Percentiles rank a stretch among this genome's conserved stretches.
Conservation (phyloP, 495 filamentous ascomycete genomes). For the Lasiosphaeriaceae sp. region DNA sequence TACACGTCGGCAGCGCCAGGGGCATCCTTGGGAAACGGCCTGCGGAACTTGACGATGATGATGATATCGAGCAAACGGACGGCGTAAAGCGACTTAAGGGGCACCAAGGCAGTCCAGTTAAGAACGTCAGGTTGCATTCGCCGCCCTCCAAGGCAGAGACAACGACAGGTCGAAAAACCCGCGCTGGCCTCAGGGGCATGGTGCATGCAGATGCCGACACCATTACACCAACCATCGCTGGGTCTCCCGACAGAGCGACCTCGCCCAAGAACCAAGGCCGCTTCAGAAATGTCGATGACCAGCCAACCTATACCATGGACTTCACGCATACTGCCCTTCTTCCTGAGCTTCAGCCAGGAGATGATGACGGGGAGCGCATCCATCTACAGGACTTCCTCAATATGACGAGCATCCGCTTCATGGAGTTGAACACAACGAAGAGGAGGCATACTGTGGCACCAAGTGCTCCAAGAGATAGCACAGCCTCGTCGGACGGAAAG, state of each 20-base stretch:
- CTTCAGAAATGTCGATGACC: slow-evolving; percentile 44
- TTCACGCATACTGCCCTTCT: slow-evolving; percentile 39
- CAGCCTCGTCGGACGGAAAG: slow-evolving; percentile 41
- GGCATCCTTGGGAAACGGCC: slow-evolving; percentile 74
- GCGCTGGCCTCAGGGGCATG: slow-evolving; percentile 40
- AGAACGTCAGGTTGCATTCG: slow-evolving; percentile 63
- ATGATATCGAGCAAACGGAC: slow-evolving; percentile 58
- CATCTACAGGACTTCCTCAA: slow-evolving; percentile 90
- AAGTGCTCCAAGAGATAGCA: slow-evolving; percentile 36
- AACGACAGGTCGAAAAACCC: slow-evolving; percentile 52
- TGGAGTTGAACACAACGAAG: slow-evolving; percentile 91
- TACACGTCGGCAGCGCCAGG: slow-evolving; percentile 69
- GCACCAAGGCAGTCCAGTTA: slow-evolving; percentile 72
- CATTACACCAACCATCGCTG: slow-evolving; percentile 36
- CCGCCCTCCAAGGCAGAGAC: slow-evolving; percentile 64
- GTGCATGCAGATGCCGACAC: slow-evolving; percentile 16
- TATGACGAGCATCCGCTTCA: slow-evolving; percentile 93
- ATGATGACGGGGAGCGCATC: slow-evolving; percentile 61
- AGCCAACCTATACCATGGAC: slow-evolving; percentile 41
- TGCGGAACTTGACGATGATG: slow-evolving; percentile 64
- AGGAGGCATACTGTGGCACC: slow-evolving; percentile 77
- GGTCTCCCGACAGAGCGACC: slow-evolving; percentile 47
- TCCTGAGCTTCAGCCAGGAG: slow-evolving; percentile 25
- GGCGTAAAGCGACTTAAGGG: slow-evolving; percentile 68
- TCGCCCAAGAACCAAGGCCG: slow-evolving; percentile 50